These are phyloP conservation scores for Warburgia ugandensis DNA, from an alignment of 164 flowering plant genomes.

Conservation along the genomic window DNA sequence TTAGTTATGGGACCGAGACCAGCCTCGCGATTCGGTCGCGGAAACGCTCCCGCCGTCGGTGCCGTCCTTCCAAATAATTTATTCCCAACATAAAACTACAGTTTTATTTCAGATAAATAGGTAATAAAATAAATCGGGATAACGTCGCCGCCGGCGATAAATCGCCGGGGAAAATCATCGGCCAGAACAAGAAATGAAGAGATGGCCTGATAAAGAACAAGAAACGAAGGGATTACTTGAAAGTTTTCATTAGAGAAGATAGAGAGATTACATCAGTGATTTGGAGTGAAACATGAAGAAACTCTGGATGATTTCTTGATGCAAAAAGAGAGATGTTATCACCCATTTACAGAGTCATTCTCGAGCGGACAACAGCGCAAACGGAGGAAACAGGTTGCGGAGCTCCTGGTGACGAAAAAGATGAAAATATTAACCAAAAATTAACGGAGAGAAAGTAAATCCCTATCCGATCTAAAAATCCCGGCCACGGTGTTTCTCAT, in stretches of 20 bases:
- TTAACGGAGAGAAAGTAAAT: neutral
- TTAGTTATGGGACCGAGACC: conserved; percentile 12
- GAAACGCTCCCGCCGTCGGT: conserved; percentile 16
- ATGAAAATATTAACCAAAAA: neutral
- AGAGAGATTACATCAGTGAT: neutral
- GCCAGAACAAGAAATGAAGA: neutral
- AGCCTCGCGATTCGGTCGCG: conserved; percentile 16
- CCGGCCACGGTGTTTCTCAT: conserved; percentile 7
- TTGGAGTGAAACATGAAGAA: conserved; percentile 18
- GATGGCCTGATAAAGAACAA: neutral
- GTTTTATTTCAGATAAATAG: too few relatives aligned
- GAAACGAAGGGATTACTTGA: neutral
- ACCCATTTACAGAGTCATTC: conserved; percentile 13
- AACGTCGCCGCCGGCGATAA: too few relatives aligned
- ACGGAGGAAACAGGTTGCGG: neutral
- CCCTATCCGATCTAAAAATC: neutral
- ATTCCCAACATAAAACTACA: too few relatives aligned
- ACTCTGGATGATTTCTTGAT: neutral
- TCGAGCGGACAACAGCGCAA: neutral
- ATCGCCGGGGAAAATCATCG: too few relatives aligned
- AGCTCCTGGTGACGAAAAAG: neutral
- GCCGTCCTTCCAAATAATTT: conserved; percentile 8
- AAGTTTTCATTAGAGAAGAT: neutral
- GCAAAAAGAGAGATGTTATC: conserved; percentile 7
- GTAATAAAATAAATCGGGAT: too few relatives aligned